Conservation (phyloP, 345 rosid genomes). For the Erodium maritimum region DNA sequence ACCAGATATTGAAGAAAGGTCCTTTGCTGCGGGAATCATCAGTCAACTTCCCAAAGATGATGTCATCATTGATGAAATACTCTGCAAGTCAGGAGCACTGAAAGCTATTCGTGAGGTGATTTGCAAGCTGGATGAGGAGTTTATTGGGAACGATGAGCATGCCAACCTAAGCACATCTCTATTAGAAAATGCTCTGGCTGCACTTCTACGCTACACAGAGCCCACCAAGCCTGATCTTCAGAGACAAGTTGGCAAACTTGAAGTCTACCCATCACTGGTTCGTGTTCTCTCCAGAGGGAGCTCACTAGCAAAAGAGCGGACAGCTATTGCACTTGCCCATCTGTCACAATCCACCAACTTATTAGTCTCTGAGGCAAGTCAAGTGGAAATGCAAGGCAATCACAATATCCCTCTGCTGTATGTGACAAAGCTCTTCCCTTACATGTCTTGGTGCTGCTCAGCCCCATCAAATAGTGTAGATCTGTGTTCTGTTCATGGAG, state of each 20-base stretch:
- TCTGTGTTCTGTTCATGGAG: slow-evolving; percentile 32
- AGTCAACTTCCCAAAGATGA: slow-evolving; percentile 42
- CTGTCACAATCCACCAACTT: slow-evolving; percentile 27
- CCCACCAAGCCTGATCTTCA: slow-evolving; percentile 38
- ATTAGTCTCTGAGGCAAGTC: slow-evolving; percentile 13
- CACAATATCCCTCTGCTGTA: slow-evolving; percentile 9
- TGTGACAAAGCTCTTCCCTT: slow-evolving; percentile 14
- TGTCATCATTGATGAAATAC: slow-evolving; percentile 25
- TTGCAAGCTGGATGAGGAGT: slow-evolving; percentile 17
- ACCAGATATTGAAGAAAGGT: slow-evolving; percentile 31
- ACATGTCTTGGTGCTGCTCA: slow-evolving; percentile 31
- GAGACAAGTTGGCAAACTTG: slow-evolving; percentile 32
- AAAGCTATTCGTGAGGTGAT: slow-evolving; percentile 44
- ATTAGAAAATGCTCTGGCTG: slow-evolving; percentile 40
- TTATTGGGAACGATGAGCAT: slow-evolving; percentile 8
- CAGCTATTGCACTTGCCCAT: slow-evolving; percentile 36
- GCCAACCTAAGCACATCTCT: slow-evolving; percentile 14
- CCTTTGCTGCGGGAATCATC: slow-evolving; percentile 37
- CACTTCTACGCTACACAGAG: slow-evolving; percentile 34
- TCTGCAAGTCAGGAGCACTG: slow-evolving; percentile 29
- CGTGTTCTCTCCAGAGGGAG: slow-evolving; percentile 32
- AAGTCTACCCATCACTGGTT: slow-evolving; percentile 29
- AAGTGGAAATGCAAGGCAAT: slow-evolving; percentile 4
- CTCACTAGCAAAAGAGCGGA: slow-evolving; percentile 32
- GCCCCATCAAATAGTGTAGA: slow-evolving; percentile 11